Base-by-base conservation (phyloP, 139 green algal genomes). In the Desmodesmus armatus region DNA sequence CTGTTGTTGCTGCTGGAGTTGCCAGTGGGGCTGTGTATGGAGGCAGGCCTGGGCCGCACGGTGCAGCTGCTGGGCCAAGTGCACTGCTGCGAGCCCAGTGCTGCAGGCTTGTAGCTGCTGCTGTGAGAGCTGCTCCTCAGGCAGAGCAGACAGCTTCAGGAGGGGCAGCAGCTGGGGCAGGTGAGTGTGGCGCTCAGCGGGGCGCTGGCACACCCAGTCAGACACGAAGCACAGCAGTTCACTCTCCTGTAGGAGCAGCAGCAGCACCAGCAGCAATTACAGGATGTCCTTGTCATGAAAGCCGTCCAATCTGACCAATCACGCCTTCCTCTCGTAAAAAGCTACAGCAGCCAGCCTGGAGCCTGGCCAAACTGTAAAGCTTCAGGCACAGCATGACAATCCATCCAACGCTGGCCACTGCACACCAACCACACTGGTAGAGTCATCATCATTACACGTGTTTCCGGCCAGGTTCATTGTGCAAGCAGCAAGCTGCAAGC, bases 91-190 rank as follows among this genome's bases (percentile, higher is more conserved):
- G 43, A 31, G 58, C 4, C 13, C n/a, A 1, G 60, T 65, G 62
- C n/a, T n/a, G n/a, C 60, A 75, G n/a, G 62, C 40, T 39, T 5
- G 2, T n/a, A 75, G 44, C 65, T 75, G 79, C 79, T 85, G 62
- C 63, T 73, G 79, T 19, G 76, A 43, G 3, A 58, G 55, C 1
- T 53, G 76, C 2, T 82, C 53, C 1, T 67, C 44, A 15, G 63
- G 79, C 25, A 85, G 60, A 5, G 33, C 21, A 23, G 79, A 53
- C 1, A 85, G 65, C 63, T 85, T 63, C 43, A 85, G 41, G 31
- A 85, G 79, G 1, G 63, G 3, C 29, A 85, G 44, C 63, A 85
- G 79, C 65, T 85, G 41, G 29, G 27, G 79, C 29, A 85, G 79
- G 2, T 58, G 76, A 53, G 60, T 25, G 25, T 58, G 39, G 2